These are phyloP conservation scores for Apiospora rasikravindrae DNA, from an alignment of 2,329 filamentous ascomycete species.

Conservation along the genomic window DNA sequence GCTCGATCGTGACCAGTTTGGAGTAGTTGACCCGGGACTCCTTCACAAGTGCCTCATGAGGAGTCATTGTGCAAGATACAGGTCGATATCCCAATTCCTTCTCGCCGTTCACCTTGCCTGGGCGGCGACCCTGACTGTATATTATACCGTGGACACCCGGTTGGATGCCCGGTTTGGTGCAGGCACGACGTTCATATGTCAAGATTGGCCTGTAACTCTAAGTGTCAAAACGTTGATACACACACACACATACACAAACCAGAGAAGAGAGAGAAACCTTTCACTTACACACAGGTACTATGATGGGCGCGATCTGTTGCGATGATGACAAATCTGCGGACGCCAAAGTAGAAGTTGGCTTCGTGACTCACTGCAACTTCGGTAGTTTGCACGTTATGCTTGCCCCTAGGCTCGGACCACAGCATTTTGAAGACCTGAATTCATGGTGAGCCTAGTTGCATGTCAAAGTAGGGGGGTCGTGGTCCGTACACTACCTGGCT, in stretches of 20 bases:
- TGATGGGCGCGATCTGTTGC: slow-evolving; percentile 45
- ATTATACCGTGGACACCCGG: slow-evolving; percentile 60
- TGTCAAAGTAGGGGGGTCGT: background rate
- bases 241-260: background rate
- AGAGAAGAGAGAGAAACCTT: background rate
- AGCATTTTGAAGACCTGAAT: slow-evolving; percentile 55
- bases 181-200: slow-evolving; percentile 59
- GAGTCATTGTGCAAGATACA: slow-evolving; percentile 39
- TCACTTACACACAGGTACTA: slow-evolving; percentile 60
- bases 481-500: background rate
- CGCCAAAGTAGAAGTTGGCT: slow-evolving; percentile 50
- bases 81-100: slow-evolving; percentile 54
- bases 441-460: background rate
- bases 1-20: slow-evolving; percentile 60
- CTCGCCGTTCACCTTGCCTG: slow-evolving; percentile 45
- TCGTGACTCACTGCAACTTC: background rate
- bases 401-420: slow-evolving; percentile 14
- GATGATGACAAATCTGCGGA: slow-evolving; percentile 61
- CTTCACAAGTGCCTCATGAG: slow-evolving; percentile 49
- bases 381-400: background rate
- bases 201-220: slow-evolving; percentile 54
- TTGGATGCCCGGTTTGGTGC: slow-evolving; percentile 59
- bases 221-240: background rate
- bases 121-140: slow-evolving; percentile 42
- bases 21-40: slow-evolving; percentile 64